A percentile compares a stretch with the other conserved stretches of the same genome.
Evolutionary conservation across 768 basidiomycete genomes (phyloP).

Genomic region (Lactarius hatsudake): DNA sequence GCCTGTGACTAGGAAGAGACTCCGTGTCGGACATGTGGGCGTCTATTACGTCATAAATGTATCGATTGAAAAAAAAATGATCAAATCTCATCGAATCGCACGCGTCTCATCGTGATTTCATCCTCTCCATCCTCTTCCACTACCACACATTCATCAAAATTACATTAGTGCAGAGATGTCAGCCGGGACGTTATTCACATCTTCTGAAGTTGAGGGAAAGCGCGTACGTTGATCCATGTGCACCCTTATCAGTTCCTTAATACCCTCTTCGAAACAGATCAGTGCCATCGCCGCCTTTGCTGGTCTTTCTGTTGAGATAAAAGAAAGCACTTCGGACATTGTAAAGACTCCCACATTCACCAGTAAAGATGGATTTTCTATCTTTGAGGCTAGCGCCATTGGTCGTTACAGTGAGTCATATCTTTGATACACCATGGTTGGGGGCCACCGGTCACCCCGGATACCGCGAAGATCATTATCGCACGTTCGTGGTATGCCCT

Average conservation of each 20-base stretch:
- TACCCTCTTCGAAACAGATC: conserved; percentile 36
- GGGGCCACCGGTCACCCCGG: neutral
- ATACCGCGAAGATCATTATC: neutral
- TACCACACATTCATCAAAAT: conserved; percentile 9
- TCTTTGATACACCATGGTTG: neutral
- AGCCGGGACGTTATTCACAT: conserved; percentile 63
- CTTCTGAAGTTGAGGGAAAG: conserved; percentile 41
- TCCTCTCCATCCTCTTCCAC: conserved; percentile 27
- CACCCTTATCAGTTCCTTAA: neutral
- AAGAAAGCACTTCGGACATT: conserved; percentile 53
- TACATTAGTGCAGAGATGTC: conserved; percentile 43
- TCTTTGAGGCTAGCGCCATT: conserved; percentile 78
- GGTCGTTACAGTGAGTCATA: conserved; percentile 80
- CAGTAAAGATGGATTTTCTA: conserved; percentile 67
- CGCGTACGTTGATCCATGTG: conserved; percentile 41
- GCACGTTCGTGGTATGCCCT: neutral
- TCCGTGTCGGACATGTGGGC: neutral
- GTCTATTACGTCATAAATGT: conserved; percentile 13
- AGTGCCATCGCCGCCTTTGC: conserved; percentile 57
- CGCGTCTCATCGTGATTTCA: conserved; percentile 30
- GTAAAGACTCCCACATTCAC: conserved; percentile 88
- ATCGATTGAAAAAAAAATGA: conserved; percentile 17
- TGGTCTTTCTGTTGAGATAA: conserved; percentile 55
- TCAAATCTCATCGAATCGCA: conserved; percentile 20
- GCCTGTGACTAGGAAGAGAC: too few species aligned